A percentile compares a stretch with the other conserved stretches of the same genome.
phyloP scores from a whole-genome alignment of 352 stramenopile genomes.

The Pythium sp. region DNA sequence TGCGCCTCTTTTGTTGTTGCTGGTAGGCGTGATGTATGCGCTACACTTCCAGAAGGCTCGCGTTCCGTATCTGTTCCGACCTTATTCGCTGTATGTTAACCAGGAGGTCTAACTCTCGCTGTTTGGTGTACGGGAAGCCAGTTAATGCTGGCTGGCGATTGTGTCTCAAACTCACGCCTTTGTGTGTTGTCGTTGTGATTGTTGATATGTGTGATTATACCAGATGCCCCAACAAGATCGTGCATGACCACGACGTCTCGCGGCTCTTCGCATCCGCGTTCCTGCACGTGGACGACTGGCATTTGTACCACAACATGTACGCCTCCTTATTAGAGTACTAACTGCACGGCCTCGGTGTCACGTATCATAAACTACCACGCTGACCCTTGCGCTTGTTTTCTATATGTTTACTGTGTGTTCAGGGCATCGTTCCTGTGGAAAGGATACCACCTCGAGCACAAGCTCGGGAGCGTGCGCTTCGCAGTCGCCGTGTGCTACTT shows the following conservation, averaged over 20 bases:
- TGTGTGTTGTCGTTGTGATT: background rate
- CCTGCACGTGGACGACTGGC: conserved; percentile 79
- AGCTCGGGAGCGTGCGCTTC: conserved; percentile 53
- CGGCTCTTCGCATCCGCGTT: conserved; percentile 71
- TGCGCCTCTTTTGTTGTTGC: background rate
- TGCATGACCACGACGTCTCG: conserved; percentile 32
- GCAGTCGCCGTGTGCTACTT: conserved; percentile 44
- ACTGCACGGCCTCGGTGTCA: background rate
- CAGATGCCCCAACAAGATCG: conserved; percentile 69
- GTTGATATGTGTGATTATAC: background rate
- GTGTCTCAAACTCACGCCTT: conserved; percentile 4
- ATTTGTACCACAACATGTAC: conserved; percentile 92
- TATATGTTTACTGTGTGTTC: conserved; percentile 9
- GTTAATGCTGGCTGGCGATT: background rate
- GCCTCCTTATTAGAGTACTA: conserved; percentile 20
- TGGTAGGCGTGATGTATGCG: conserved; percentile 46
- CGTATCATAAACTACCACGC: background rate
- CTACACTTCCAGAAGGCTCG: conserved; percentile 54
- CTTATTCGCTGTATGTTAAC: conserved; percentile 45
- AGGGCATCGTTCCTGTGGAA: conserved; percentile 85
- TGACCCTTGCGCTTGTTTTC: background rate
- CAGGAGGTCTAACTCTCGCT: background rate
- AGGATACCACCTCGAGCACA: conserved; percentile 70
- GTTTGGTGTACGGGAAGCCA: background rate
- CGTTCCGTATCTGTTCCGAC: conserved; percentile 29